A percentile compares a stretch with the other conserved stretches of the same genome.
Conservation (phyloP, 257 asterid species). For the Cordia subcordata region DNA sequence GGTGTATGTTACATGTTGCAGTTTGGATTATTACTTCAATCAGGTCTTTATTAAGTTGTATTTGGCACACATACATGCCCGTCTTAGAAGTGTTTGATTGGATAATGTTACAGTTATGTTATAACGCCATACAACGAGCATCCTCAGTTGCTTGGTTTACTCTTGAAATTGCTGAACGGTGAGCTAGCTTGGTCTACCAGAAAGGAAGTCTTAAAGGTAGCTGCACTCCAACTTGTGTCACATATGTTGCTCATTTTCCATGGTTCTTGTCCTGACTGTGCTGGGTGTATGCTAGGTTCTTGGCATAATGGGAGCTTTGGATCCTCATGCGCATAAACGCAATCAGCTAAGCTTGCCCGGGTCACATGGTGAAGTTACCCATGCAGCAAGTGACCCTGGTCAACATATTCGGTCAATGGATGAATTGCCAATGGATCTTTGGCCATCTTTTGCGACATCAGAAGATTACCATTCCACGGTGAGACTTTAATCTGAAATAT, state of each 20-base stretch:
- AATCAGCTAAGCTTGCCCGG: conserved; percentile 84
- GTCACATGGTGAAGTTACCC: conserved; percentile 88
- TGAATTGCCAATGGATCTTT: conserved; percentile 89
- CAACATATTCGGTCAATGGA: conserved; percentile 82
- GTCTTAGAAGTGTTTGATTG: conserved; percentile 16
- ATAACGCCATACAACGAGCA: conserved; percentile 91
- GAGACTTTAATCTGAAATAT: conserved; percentile 30
- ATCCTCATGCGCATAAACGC: conserved; percentile 90
- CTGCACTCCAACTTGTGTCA: conserved; percentile 13
- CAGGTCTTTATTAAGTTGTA: not conserved
- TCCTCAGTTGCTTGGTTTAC: conserved; percentile 91
- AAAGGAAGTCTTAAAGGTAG: conserved; percentile 94
- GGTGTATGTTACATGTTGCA: too few relatives aligned
- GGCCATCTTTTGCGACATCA: conserved; percentile 99
- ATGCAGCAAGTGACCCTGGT: conserved; percentile 77
- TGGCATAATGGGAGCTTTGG: conserved; percentile 99
- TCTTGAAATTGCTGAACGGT: conserved; percentile 87
- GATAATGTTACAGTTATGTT: conserved; percentile 64
- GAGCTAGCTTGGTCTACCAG: conserved; percentile 99
- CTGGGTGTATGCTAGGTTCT: conserved; percentile 59
- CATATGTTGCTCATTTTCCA: conserved; percentile 3
- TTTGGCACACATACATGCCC: not conserved
- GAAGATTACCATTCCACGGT: conserved; percentile 98
- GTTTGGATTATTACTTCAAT: too few relatives aligned
- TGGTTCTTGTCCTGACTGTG: conserved; percentile 15